A percentile compares a stretch with the other conserved stretches of the same genome.
phyloP scores from a whole-genome alignment of 2,329 filamentous ascomycete species.

The Fusarium sublunatum region DNA sequence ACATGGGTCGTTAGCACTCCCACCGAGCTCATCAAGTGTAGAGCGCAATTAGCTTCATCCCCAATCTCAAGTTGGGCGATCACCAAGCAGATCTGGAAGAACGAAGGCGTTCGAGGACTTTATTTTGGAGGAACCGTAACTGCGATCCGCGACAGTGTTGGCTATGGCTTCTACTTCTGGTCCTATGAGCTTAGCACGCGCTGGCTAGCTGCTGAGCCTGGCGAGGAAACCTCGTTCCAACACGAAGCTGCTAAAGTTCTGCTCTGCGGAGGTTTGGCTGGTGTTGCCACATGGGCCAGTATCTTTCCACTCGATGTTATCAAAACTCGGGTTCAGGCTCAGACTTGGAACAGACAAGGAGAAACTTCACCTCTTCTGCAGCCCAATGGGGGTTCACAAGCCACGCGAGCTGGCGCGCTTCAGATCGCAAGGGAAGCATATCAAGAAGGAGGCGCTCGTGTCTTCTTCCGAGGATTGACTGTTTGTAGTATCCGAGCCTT shows the following conservation, averaged over 20 bases:
- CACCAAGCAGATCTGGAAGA: slow-evolving; percentile 68
- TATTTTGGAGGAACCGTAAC: slow-evolving; percentile 87
- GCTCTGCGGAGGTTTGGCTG: slow-evolving; percentile 87
- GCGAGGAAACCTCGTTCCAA: slow-evolving; percentile 43
- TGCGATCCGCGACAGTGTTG: slow-evolving; percentile 83
- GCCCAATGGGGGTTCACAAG: slow-evolving; percentile 39
- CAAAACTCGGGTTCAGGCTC: slow-evolving; percentile 91
- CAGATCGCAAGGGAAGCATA: slow-evolving; percentile 76
- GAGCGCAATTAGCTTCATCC: slow-evolving; percentile 73
- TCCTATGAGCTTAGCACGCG: slow-evolving; percentile 82
- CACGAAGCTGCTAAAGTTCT: slow-evolving; percentile 72
- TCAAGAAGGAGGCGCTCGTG: slow-evolving; percentile 66
- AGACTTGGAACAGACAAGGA: slow-evolving; percentile 54
- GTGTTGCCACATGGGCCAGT: slow-evolving; percentile 87
- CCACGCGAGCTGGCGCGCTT: slow-evolving; percentile 62
- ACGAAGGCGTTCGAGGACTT: slow-evolving; percentile 73
- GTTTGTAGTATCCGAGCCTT: slow-evolving; percentile 90
- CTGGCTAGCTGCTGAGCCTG: slow-evolving; percentile 54
- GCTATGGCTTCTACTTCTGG: slow-evolving; percentile 99
- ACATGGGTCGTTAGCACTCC: slow-evolving; percentile 89
- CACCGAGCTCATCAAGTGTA: slow-evolving; percentile 91
- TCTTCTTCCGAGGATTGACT: slow-evolving; percentile 79
- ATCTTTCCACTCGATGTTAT: slow-evolving; percentile 93
- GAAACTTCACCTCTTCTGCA: slow-evolving; percentile 31
- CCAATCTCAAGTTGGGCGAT: slow-evolving; percentile 71